These are phyloP conservation scores for Rhinocladiella similis DNA, from an alignment of 2,329 filamentous ascomycete species.

Conservation along the genomic window DNA sequence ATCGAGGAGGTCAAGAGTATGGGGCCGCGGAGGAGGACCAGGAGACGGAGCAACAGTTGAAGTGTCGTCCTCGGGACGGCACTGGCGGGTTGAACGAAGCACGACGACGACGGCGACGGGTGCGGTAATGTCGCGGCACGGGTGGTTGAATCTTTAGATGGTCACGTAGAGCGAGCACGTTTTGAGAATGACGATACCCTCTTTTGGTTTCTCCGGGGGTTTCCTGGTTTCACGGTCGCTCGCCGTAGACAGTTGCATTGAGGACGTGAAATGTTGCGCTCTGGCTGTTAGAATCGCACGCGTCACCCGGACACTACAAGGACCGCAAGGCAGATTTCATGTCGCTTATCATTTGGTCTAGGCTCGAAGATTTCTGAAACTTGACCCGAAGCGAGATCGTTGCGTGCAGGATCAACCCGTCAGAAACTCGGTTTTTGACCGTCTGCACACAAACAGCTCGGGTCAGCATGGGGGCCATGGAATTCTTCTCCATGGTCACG, in stretches of 20 bases:
- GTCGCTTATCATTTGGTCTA: conserved; percentile 17
- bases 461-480: conserved; percentile 12
- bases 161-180: no score
- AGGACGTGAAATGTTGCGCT: neutral
- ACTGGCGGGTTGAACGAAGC: no score
- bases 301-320: neutral
- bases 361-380: conserved; percentile 7
- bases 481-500: conserved; percentile 11
- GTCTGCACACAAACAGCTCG: conserved; percentile 2
- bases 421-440: neutral
- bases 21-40: conserved; percentile 17
- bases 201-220: no score
- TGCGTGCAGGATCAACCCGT: neutral
- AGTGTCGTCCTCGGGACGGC: neutral
- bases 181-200: no score
- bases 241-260: neutral
- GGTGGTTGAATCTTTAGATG: no score
- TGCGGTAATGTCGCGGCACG: no score
- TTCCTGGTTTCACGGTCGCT: no score
- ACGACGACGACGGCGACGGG: no score
- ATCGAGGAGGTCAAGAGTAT: conserved; percentile 9
- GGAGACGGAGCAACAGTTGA: conserved; percentile 13
- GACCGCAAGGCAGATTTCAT: conserved; percentile 6
- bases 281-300: neutral
- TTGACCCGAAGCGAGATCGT: neutral